Evolutionary conservation across 2,329 filamentous ascomycete genomes (phyloP), one percentile per base, ranked within the genome.

Genomic region (Beauveria rudraprayagi): DNA sequence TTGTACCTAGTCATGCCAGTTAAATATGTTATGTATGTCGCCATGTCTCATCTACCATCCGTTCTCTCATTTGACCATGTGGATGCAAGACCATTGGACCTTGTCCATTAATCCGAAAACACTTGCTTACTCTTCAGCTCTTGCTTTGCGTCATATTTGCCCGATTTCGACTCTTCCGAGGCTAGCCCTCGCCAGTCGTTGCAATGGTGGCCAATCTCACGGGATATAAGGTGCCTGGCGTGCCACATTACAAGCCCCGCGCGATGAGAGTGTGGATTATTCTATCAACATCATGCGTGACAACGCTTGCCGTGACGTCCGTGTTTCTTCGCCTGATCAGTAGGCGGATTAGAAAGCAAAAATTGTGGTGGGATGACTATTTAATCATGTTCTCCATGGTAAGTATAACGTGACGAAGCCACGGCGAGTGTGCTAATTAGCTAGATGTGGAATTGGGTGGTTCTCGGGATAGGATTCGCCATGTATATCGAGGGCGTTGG

Each of bases 331-430:
- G 78, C 2, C 55, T 80, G 5, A 59, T 74, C 30, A 75, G 76
- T 60, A 75, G 78, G 11, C 71, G 71, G 54, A 67, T 78, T 50
- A 77, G 76, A 51, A 73, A 68, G 3, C 77, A 78, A 60, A 66
- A 68, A 62, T 66, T 80, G 5, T 80, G 78, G 78, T 80, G 77
- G 78, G 78, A 81, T 68, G 78, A 81, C 66, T 80, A 73, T 66
- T 71, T 78, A 67, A 77, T 81, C 60, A 61, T 80, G 0, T 79
- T 76, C 56, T 80, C 78, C 1, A 76, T 78, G 78, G 78, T 80
- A 66, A 30, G 56, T 19, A 11, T 6, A 5, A 19, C 10, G 14
- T 10, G 22, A 2, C 16, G 22, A 24, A 56, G 19, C 22, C 19
- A 41, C 9, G 16, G n/a, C 19, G 8, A 16, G 17, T 16, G 5